Conservation (phyloP, 345 rosid genomes). For the Gossypium thurberi region DNA sequence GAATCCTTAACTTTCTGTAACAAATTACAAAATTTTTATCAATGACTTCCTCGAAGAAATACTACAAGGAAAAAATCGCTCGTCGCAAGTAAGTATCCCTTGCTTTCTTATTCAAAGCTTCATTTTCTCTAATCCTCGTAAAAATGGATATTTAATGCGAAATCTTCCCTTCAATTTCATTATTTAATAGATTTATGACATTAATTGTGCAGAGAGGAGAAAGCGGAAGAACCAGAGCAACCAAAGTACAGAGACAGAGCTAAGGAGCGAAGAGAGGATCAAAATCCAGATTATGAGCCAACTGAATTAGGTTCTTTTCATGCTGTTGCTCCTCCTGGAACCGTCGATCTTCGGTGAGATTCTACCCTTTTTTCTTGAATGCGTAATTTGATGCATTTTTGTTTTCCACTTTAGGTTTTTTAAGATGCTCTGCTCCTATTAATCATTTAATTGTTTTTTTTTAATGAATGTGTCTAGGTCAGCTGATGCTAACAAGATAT, state of each 20-base stretch:
- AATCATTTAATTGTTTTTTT: neutral
- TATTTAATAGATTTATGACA: neutral
- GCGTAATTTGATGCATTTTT: neutral
- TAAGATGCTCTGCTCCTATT: neutral
- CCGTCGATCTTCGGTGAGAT: constrained; percentile 53
- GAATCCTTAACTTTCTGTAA: neutral
- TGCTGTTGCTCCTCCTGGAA: constrained; percentile 96
- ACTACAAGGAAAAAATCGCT: constrained; percentile 76
- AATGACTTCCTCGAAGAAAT: constrained; percentile 61
- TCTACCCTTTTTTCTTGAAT: neutral
- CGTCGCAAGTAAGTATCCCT: constrained; percentile 58
- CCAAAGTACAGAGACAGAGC: constrained; percentile 91
- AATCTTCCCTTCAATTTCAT: too few relatives aligned
- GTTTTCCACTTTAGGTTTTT: neutral
- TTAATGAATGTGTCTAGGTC: constrained; percentile 26
- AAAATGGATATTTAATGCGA: neutral
- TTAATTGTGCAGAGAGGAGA: constrained; percentile 63
- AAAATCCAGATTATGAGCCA: constrained; percentile 89
- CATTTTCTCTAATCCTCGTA: neutral
- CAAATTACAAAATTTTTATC: constrained; percentile 2
- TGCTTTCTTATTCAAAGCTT: neutral
- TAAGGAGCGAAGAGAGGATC: constrained; percentile 93
- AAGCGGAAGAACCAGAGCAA: constrained; percentile 67
- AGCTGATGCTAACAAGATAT: constrained; percentile 75
- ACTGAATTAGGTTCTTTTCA: constrained; percentile 83